Conservation (phyloP, 257 asterid genomes). For the Solanum sejunctum region DNA sequence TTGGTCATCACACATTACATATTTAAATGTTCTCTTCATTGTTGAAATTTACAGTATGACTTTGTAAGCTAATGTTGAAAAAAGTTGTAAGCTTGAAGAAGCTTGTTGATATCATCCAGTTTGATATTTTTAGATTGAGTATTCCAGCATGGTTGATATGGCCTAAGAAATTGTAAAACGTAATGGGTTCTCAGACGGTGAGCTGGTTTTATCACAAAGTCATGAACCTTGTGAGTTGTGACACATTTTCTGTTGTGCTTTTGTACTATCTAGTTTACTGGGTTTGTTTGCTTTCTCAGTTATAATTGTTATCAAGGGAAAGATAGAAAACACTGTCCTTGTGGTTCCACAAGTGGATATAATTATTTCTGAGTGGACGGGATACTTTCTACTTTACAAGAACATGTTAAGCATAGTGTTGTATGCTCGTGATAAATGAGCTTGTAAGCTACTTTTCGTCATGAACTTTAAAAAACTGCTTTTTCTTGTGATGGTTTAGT, state of each 20-base stretch:
- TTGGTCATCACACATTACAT: not conserved
- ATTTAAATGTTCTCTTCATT: not conserved
- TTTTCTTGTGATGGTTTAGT: not conserved
- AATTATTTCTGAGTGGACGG: slow-evolving; percentile 98
- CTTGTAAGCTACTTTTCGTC: slow-evolving; percentile 36
- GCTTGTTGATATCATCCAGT: too few relatives aligned
- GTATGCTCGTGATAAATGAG: slow-evolving; percentile 91
- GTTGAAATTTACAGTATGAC: not conserved
- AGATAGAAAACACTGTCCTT: slow-evolving; percentile 91
- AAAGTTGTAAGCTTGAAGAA: not conserved
- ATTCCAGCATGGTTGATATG: slow-evolving; percentile 90
- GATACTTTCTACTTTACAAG: slow-evolving; percentile 78
- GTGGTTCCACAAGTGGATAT: slow-evolving; percentile 85
- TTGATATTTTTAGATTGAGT: slow-evolving; percentile 59
- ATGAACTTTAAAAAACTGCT: not conserved
- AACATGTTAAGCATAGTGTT: slow-evolving; percentile 82
- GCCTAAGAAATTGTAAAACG: slow-evolving; percentile 66
- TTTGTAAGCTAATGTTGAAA: not conserved
- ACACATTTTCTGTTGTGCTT: not conserved
- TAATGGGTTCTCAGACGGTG: slow-evolving; percentile 73
- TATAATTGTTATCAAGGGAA: slow-evolving; percentile 79
- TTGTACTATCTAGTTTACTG: not conserved
- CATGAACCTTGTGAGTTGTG: not conserved
- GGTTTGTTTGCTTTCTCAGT: slow-evolving; percentile 25
- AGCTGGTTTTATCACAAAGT: not conserved